Evolutionary conservation across 1,284 basidiomycete species (phyloP).

Genomic region (Serendipita sp.): DNA sequence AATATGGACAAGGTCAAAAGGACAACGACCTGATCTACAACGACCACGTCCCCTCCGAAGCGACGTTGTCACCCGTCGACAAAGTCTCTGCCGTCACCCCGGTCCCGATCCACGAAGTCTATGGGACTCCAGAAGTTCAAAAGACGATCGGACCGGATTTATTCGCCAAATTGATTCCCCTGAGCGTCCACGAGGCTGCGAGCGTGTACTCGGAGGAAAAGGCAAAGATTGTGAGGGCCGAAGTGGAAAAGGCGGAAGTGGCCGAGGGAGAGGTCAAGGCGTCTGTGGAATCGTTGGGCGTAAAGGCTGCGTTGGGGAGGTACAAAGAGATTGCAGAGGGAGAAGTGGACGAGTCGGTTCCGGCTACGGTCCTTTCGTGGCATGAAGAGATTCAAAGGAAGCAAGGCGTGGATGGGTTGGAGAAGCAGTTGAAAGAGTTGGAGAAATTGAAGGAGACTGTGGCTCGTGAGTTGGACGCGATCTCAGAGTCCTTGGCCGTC

Average conservation of each 20-base stretch:
- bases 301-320: slow-evolving; percentile 61
- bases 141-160: slow-evolving; percentile 89
- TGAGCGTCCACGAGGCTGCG: slow-evolving; percentile 92
- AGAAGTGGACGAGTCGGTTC: slow-evolving; percentile 47
- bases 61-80: slow-evolving; percentile 69
- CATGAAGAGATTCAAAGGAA: slow-evolving; percentile 58
- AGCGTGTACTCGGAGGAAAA: slow-evolving; percentile 98
- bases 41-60: slow-evolving; percentile 73
- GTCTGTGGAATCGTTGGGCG: slow-evolving; percentile 68
- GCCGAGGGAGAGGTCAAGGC: slow-evolving; percentile 73
- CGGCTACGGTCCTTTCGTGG: slow-evolving; percentile 61
- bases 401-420: slow-evolving; percentile 53
- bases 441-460: slow-evolving; percentile 48
- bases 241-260: slow-evolving; percentile 76
- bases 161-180: slow-evolving; percentile 76
- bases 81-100: slow-evolving; percentile 66
- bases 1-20: slow-evolving; percentile 59
- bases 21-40: slow-evolving; percentile 99
- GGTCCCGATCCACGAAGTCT: slow-evolving; percentile 88
- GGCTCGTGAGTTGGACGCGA: slow-evolving; percentile 43
- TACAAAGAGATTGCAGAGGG: slow-evolving; percentile 71
- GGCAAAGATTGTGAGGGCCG: slow-evolving; percentile 83
- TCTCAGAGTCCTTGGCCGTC: slow-evolving; percentile 52
- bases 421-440: slow-evolving; percentile 47
- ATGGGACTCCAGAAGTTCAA: slow-evolving; percentile 81